These are phyloP conservation scores for Scutellaria minor DNA, from an alignment of 257 asterid genomes.

Conservation along the genomic window DNA sequence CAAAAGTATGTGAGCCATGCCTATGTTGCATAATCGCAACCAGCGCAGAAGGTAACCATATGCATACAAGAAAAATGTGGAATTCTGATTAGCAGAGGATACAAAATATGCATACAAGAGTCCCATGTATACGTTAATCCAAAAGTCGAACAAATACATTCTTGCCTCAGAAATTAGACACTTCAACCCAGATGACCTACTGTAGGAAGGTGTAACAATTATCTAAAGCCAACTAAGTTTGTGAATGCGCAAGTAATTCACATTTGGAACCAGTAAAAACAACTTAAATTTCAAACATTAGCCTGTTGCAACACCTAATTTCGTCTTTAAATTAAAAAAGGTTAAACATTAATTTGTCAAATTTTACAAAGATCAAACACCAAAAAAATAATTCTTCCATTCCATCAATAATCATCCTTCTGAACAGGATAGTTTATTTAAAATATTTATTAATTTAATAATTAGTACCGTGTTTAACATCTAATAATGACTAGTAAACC, in stretches of 20 bases:
- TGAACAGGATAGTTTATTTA: conserved; percentile 2
- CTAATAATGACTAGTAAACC: background rate
- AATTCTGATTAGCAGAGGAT: background rate
- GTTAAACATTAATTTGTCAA: background rate
- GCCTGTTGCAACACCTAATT: no score
- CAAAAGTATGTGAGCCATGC: conserved; percentile 97
- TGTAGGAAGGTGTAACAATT: no score
- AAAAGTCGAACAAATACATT: no score
- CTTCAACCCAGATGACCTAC: no score
- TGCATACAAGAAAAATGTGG: background rate
- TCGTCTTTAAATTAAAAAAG: no score
- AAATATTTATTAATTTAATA: background rate
- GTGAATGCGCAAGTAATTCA: no score
- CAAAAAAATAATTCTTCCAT: background rate
- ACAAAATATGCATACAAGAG: no score
- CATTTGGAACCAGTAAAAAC: no score
- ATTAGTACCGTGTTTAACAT: background rate
- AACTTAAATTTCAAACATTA: no score
- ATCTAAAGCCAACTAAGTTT: no score
- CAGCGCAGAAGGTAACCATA: background rate
- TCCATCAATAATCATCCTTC: background rate
- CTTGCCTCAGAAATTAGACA: no score
- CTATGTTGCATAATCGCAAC: conserved; percentile 41
- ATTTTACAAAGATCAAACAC: background rate
- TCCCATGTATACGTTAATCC: no score